Percentiles rank a stretch among this genome's conserved stretches.
Conservation (phyloP, 805 yeast species). For the Phaffomyces opuntiae region DNA sequence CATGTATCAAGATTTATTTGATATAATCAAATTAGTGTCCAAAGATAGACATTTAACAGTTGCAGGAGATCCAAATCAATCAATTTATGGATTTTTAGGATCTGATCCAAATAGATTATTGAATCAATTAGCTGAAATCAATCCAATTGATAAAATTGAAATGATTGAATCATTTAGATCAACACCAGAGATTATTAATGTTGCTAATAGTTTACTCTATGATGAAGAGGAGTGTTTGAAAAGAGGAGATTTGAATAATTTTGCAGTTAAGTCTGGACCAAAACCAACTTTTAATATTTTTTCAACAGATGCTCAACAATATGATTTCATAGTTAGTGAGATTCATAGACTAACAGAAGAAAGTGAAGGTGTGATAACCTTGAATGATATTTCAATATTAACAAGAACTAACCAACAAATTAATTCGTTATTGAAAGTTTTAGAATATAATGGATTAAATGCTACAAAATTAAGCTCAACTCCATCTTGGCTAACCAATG, state of each 20-base stretch:
- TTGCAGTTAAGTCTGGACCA: conserved; percentile 1
- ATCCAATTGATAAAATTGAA: conserved; percentile 20
- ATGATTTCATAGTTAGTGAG: conserved; percentile 38
- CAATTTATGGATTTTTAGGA: conserved; percentile 63
- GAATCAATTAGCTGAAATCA: conserved; percentile 13
- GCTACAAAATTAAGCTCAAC: conserved; percentile 36
- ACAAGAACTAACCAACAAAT: conserved; percentile 47
- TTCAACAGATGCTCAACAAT: conserved; percentile 29
- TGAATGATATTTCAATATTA: conserved; percentile 46
- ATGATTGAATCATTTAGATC: conserved; percentile 53
- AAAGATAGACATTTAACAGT: conserved; percentile 46
- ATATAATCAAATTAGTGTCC: conserved; percentile 35
- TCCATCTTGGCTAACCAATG: conserved; percentile 45
- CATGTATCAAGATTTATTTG: conserved; percentile 44
- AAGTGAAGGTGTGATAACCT: conserved; percentile 36
- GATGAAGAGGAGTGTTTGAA: conserved; percentile 3
- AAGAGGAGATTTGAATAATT: not conserved
- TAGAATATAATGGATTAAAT: conserved; percentile 36
- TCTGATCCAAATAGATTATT: conserved; percentile 32
- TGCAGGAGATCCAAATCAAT: conserved; percentile 69
- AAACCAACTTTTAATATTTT: conserved; percentile 22
- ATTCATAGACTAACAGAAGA: conserved; percentile 33
- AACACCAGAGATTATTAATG: conserved; percentile 46
- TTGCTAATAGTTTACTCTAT: conserved; percentile 27
- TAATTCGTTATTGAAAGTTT: conserved; percentile 29